Base-by-base conservation (phyloP, 1,139 yeast species). In the Sugiyamaella sp. region DNA sequence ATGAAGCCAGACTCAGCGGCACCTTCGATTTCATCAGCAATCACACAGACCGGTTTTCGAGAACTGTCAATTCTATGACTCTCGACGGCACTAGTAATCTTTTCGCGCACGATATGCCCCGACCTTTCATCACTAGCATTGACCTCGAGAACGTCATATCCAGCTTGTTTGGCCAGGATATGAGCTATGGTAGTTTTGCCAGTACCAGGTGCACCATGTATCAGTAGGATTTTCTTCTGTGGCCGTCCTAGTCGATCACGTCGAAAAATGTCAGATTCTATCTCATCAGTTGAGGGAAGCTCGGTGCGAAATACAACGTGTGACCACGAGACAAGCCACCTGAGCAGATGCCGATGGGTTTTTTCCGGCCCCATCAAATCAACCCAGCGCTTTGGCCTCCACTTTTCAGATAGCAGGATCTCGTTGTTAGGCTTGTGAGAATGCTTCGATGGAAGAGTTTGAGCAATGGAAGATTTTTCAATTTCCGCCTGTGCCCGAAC, bases 131-230 rank as follows among this genome's bases (percentile, higher is more conserved):
- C 97, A 62, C 96, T 85, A 0, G 99, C 97, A 70, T 93, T 93
- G 60, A 91, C 78, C 66, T 93, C 99, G 63, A 87, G 79, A 0
- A 88, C 80, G 47, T 83, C 81, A 67, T 86, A 93, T 0, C 96
- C 96, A 46, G 88, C 80, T 60, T 89, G 96, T 49, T 78, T 79
- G 3, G 96, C 96, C 37, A 90, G 79, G 1, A 89, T 80, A 67
- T 91, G 97, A 0, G 95, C 90, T 2, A 90, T 85, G 0, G 95
- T 82, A 0, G 99, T 93, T 68, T 93, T 93, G 4, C 99, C 99
- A n/a, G 88, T 79, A 1, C 99, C 99, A 0, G 97, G 91, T 0
- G 97, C 95, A 0, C 99, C 99, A 66, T 86, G 89, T 2, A 93
- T 79, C 47, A 93, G 72, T 38, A 93, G 67, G 0, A 93, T 77